Base-by-base conservation (phyloP, 129 eudicot genomes). In the Flaveria sonorensis region DNA sequence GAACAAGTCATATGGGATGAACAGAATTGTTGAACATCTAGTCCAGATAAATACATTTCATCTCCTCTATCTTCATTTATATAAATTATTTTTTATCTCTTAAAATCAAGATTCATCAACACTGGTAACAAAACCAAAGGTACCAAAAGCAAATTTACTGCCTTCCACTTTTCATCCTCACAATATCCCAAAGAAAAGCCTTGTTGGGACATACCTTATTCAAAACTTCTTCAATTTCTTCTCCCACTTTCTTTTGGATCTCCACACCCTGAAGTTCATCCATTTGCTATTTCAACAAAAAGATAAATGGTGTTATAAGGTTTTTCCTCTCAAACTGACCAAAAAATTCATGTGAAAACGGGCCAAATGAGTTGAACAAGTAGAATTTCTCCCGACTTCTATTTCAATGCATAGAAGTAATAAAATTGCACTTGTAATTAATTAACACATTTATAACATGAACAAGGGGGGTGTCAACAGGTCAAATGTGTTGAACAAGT, bases 131-230 rank as follows among this genome's bases (percentile, higher is more conserved):
- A 45, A 10, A 10, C 1, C 40, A 36, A 36, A 36, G 40, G 0
- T 47, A 56, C 77, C 68, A 39, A 65, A 62, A 72, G 19, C 23
- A 57, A 26, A 48, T 75, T 57, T 43, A 73, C 76, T 26, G 46
- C 36, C 23, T 46, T 39, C 36, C 59, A 52, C 71, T 79, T 50
- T 62, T 68, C 30, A 46, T 77, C 65, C 73, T 72, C 53, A 82
- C 63, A 62, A 76, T 74, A 78, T 90, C 81, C 92, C 87, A 92
- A 28, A 85, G 88, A 48, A 75, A 85, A 78, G 79, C 76, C 88
- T 89, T 93, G 40, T 86, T 92, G 0, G 88, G 91, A 83, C 88
- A 82, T 52, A 82, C 74, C 56, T 88, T 70, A 19, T 76, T 47
- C 56, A 93, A 76, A 70, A 88, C 60, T 45, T 67, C 30, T 68